Evolutionary conservation across 805 yeast genomes (phyloP), one percentile per base, ranked within the genome.

Genomic region (Cyberlindnera xishuangbannaensis): DNA sequence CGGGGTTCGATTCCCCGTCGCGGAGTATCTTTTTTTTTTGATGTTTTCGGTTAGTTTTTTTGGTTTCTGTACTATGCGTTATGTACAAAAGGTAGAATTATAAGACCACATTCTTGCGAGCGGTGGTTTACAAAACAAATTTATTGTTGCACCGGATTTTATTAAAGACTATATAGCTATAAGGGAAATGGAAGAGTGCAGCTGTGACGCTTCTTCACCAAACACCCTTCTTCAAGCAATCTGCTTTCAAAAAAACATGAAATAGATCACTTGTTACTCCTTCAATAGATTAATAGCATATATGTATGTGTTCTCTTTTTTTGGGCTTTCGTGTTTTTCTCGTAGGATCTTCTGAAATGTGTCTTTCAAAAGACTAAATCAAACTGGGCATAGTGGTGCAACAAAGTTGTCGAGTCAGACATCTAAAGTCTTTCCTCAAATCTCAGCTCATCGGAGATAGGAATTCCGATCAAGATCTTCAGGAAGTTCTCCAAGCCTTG

Each of bases 401-500:
- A 13, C 15, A 34, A 24, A 25, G 14, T 7, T 24, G 15, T 19
- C 22, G 10, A 19, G 11, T 8, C 22, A 19, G 8, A 8, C 10
- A 21, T 41, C 28, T 42, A 37, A 33, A 83, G 68, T 67, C 96
- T 83, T 66, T 90, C 97, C 65, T 88, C 97, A 48, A 88, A 83
- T 69, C 95, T 80, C 64, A 88, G 75, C 60, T 90, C 97, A 63
- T 86, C 87, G 54, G 79, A 73, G 40, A 94, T 76, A 41, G 94
- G 94, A 47, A 88, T 73, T 28, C 97, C 97, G 45, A 88, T 85
- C 54, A 88, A 71, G 47, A 86, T 77, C 57, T 95, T 79, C 63
- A 88, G 67, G 56, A 88, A 76, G 69, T 87, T 90, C 67, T 88
- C 97, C 46, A 88, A 67, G 32, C 94, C 96, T 50, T 79, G 73